These are phyloP conservation scores for Zalaria obscura DNA, from an alignment of 2,329 filamentous ascomycete species.

Conservation along the genomic window DNA sequence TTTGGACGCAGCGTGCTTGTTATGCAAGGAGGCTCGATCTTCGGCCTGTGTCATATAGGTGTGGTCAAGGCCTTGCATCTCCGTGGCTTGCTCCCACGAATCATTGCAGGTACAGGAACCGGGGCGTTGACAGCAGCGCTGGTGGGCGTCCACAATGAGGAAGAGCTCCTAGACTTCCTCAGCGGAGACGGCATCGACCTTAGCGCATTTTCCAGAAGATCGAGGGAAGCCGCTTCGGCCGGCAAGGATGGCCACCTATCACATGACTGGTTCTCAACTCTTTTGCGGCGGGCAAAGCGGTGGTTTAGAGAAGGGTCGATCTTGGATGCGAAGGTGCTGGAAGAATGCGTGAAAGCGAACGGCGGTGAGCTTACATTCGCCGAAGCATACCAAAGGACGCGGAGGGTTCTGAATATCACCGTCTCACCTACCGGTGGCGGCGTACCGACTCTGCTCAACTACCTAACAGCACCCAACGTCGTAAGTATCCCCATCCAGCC, in stretches of 20 bases:
- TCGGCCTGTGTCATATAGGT: constrained; percentile 78
- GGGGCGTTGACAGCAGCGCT: constrained; percentile 81
- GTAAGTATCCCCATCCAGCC: constrained; percentile 37
- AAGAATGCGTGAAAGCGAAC: constrained; percentile 71
- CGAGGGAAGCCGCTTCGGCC: constrained; percentile 11
- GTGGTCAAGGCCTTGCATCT: constrained; percentile 79
- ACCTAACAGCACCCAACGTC: constrained; percentile 85
- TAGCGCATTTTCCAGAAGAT: constrained; percentile 51
- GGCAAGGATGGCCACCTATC: constrained; percentile 10
- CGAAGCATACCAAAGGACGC: constrained; percentile 76
- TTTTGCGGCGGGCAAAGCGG: constrained; percentile 51
- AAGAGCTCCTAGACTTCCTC: constrained; percentile 65
- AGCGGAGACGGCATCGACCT: constrained; percentile 71
- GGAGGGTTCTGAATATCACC: constrained; percentile 81
- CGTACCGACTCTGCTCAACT: constrained; percentile 76
- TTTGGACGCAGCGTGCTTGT: constrained; percentile 79
- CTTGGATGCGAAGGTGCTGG: constrained; percentile 66
- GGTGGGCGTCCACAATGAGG: constrained; percentile 74
- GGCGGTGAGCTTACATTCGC: constrained; percentile 86
- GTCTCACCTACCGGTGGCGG: constrained; percentile 62
- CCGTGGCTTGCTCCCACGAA: constrained; percentile 67
- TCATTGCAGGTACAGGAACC: constrained; percentile 82
- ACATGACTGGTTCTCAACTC: constrained; percentile 35
- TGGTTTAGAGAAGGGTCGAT: constrained; percentile 70
- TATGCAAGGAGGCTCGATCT: constrained; percentile 80